phyloP scores from a whole-genome alignment of 805 yeast species.

The Myxozyma udenii region DNA sequence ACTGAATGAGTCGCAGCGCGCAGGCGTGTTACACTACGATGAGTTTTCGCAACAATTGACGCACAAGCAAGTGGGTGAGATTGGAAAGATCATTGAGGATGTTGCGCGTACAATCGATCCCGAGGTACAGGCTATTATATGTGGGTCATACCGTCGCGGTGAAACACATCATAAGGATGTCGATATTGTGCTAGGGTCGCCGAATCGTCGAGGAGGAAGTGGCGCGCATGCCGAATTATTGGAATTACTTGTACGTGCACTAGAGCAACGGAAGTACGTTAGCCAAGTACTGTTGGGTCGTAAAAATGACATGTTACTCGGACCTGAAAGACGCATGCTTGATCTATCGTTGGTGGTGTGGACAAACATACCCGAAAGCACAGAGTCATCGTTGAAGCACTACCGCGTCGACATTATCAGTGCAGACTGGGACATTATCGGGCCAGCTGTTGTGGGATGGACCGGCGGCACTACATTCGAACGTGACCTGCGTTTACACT shows the following conservation, averaged over 20 bases:
- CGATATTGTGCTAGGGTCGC: constrained; percentile 23
- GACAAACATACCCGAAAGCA: constrained; percentile 10
- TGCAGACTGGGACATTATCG: constrained; percentile 25
- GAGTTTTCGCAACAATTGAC: constrained; percentile 17
- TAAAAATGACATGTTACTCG: neutral
- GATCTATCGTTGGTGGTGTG: constrained; percentile 26
- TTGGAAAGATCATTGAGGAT: constrained; percentile 11
- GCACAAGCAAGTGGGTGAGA: constrained; percentile 17
- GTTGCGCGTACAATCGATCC: constrained; percentile 9
- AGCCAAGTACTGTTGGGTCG: constrained; percentile 15
- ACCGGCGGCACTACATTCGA: constrained; percentile 31
- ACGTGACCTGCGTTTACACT: constrained; percentile 22
- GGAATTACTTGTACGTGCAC: constrained; percentile 5
- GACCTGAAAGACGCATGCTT: neutral
- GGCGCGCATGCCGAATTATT: constrained; percentile 12
- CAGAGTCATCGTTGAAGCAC: constrained; percentile 3
- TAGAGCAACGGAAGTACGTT: constrained; percentile 12
- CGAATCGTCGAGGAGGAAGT: constrained; percentile 6
- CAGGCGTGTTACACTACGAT: constrained; percentile 24
- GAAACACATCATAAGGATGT: constrained; percentile 12
- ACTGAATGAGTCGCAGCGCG: constrained; percentile 19
- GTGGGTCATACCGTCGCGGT: constrained; percentile 32
- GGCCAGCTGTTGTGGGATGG: constrained; percentile 31
- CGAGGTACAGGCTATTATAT: constrained; percentile 5
- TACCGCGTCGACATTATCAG: constrained; percentile 28